These are phyloP conservation scores for Annulohypoxylon moriforme DNA, from an alignment of 495 filamentous ascomycete genomes.

Conservation along the genomic window DNA sequence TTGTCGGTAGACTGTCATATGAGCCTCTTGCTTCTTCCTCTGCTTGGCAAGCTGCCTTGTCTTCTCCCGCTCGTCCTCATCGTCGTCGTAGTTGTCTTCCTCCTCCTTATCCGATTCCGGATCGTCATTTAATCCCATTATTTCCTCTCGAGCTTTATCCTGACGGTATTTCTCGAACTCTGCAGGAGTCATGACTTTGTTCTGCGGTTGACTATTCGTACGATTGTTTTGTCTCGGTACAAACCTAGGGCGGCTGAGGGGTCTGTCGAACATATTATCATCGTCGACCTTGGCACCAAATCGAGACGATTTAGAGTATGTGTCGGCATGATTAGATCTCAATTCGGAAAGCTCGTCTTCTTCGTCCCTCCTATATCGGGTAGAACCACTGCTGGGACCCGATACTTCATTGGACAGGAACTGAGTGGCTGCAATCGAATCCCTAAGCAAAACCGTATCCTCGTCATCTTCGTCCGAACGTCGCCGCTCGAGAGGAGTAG, in stretches of 20 bases:
- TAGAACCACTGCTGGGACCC: conserved; percentile 15
- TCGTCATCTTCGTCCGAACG: conserved; percentile 71
- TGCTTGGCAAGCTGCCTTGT: conserved; percentile 77
- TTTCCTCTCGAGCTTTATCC: conserved; percentile 73
- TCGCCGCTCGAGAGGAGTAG: conserved; percentile 57
- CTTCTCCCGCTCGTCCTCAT: conserved; percentile 85
- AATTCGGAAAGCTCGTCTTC: conserved; percentile 41
- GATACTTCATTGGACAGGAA: conserved; percentile 50
- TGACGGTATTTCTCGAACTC: conserved; percentile 87
- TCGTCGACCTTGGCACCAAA: conserved; percentile 54
- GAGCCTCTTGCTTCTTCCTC: conserved; percentile 88
- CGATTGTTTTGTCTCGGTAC: conserved; percentile 55
- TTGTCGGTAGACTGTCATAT: conserved; percentile 89
- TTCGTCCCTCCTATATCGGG: conserved; percentile 52
- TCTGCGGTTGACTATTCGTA: conserved; percentile 57
- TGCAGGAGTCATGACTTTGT: conserved; percentile 88
- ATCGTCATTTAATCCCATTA: conserved; percentile 48
- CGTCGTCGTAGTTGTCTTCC: conserved; percentile 75
- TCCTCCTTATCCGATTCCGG: conserved; percentile 66
- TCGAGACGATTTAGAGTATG: conserved; percentile 50
- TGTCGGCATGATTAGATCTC: conserved; percentile 40
- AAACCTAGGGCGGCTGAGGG: conserved; percentile 66
- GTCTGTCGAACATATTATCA: conserved; percentile 62
- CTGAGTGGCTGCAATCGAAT: conserved; percentile 67
- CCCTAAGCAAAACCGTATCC: conserved; percentile 73